Evolutionary conservation across 2,329 filamentous ascomycete species (phyloP).

Genomic region (Monosporascus sp.): DNA sequence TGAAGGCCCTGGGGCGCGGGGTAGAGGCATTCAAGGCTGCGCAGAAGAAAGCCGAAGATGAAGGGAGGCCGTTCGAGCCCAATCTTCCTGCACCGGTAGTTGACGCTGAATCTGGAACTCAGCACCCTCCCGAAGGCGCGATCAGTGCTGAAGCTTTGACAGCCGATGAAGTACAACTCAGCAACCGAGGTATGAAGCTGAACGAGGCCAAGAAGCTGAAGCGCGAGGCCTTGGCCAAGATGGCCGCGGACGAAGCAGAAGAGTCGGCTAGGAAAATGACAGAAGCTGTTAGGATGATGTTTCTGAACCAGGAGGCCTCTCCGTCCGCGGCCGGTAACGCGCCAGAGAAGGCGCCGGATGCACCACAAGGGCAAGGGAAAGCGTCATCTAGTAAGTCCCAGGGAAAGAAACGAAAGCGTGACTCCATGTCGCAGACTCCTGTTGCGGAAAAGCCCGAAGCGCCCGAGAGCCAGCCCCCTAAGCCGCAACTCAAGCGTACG

Average conservation of each 20-base stretch:
- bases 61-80: conserved; percentile 56
- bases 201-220: conserved; percentile 75
- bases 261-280: conserved; percentile 49
- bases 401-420: conserved; percentile 41
- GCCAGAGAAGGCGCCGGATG: conserved; percentile 26
- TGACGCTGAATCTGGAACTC: conserved; percentile 45
- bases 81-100: conserved; percentile 35
- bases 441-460: conserved; percentile 24
- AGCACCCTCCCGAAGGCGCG: conserved; percentile 53
- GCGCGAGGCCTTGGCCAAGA: conserved; percentile 56
- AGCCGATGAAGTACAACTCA: conserved; percentile 57
- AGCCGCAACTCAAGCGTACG: conserved; percentile 42
- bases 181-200: conserved; percentile 70
- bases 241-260: conserved; percentile 58
- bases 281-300: conserved; percentile 40
- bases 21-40: conserved; percentile 57
- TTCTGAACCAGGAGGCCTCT: conserved; percentile 31
- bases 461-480: conserved; percentile 14
- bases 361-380: conserved; percentile 22
- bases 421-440: conserved; percentile 28
- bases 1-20: conserved; percentile 64
- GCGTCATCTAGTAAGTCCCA: conserved; percentile 16
- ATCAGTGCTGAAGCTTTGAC: conserved; percentile 52
- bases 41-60: conserved; percentile 58
- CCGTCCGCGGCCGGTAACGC: conserved; percentile 24